phyloP scores from a whole-genome alignment of 306 rosid genomes.

The Nissolia schottii region DNA sequence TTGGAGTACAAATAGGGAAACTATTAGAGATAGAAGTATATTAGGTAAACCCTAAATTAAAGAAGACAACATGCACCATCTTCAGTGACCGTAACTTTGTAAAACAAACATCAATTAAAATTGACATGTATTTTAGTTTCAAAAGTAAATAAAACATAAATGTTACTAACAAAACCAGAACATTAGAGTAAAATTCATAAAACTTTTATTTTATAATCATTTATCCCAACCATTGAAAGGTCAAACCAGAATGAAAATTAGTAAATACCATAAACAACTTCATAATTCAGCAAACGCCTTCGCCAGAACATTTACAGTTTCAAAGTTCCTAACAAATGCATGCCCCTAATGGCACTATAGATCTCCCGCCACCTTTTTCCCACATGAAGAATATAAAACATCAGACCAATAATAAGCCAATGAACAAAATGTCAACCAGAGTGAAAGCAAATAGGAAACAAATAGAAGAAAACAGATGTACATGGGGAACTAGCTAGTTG shows the following conservation, averaged over 20 bases:
- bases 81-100: not conserved
- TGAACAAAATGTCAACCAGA: not conserved
- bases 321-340: not conserved
- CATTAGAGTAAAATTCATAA: not conserved
- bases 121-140: not conserved
- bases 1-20: not conserved
- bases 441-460: not conserved
- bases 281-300: not conserved
- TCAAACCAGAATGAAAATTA: not conserved
- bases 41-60: not conserved
- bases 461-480: not conserved
- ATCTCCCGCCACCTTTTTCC: constrained; percentile 18
- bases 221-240: constrained; percentile 5
- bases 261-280: constrained; percentile 12
- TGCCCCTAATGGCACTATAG: not conserved
- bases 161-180: not conserved
- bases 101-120: not conserved
- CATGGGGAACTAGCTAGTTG: not conserved
- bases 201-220: not conserved
- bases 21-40: not conserved
- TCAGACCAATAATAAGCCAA: not conserved
- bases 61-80: constrained; percentile 3
- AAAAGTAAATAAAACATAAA: not conserved
- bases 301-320: not conserved
- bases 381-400: not conserved